Conservation (phyloP, 805 yeast genomes). For the Candida dajiaensis region DNA sequence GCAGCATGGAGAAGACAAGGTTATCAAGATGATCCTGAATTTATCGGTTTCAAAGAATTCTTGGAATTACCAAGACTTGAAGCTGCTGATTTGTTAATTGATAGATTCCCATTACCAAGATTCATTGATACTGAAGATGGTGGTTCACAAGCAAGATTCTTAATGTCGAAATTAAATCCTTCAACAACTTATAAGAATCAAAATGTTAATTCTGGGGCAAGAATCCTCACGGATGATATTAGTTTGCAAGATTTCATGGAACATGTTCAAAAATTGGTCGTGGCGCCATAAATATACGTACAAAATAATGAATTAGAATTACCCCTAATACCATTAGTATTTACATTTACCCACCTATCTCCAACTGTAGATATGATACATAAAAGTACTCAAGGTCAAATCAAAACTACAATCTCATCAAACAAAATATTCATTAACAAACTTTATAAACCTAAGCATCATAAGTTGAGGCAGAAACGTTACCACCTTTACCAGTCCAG, state of each 20-base stretch:
- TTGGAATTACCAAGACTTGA: conserved; percentile 57
- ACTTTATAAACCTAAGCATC: conserved; percentile 53
- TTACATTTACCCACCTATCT: no score
- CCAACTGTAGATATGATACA: no score
- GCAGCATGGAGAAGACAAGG: conserved; percentile 64
- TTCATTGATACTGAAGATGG: conserved; percentile 72
- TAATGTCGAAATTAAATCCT: conserved; percentile 65
- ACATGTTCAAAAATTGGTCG: conserved; percentile 28
- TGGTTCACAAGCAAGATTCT: conserved; percentile 68
- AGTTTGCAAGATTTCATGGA: conserved; percentile 27
- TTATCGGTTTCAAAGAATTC: conserved; percentile 51
- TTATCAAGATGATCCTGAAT: conserved; percentile 57
- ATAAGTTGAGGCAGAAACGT: conserved; percentile 92
- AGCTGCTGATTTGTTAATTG: conserved; percentile 58
- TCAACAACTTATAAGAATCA: conserved; percentile 46
- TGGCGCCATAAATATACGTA: no score
- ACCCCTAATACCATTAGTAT: no score
- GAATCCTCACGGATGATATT: conserved; percentile 50
- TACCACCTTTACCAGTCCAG: conserved; percentile 99
- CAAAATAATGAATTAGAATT: no score
- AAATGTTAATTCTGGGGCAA: conserved; percentile 32
- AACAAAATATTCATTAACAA: not conserved
- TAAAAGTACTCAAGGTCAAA: no score
- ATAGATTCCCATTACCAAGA: conserved; percentile 67
- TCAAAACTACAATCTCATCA: not conserved